A percentile compares a stretch with the other conserved stretches of the same genome.
These are phyloP conservation scores for Botrytis galanthina DNA, from an alignment of 2,329 filamentous ascomycete species.

Conservation along the genomic window DNA sequence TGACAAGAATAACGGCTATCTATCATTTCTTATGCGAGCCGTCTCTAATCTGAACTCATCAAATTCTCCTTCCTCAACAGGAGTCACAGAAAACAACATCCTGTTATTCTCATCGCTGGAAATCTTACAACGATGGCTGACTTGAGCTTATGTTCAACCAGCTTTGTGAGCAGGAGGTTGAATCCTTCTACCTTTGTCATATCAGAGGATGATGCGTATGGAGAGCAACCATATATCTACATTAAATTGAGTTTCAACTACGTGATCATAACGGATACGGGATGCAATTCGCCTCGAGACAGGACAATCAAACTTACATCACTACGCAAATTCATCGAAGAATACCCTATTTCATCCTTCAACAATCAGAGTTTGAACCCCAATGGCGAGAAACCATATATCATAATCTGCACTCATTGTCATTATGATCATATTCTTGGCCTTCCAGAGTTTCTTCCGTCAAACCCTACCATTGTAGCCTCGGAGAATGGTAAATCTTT, in stretches of 20 bases:
- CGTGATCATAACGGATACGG: slow-evolving; percentile 46
- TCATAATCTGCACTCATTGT: slow-evolving; percentile 47
- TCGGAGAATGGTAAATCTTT: slow-evolving; percentile 42
- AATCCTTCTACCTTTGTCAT: slow-evolving; percentile 47
- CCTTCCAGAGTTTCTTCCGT: slow-evolving; percentile 30
- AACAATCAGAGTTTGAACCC: slow-evolving; percentile 41
- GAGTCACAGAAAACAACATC: neutral
- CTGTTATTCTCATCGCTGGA: neutral
- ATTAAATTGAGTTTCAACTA: slow-evolving; percentile 43
- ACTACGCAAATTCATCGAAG: slow-evolving; percentile 45
- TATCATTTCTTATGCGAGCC: neutral
- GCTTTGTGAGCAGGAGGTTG: slow-evolving; percentile 41
- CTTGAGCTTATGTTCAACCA: slow-evolving; percentile 22
- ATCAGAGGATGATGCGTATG: slow-evolving; percentile 45
- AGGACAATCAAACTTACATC: slow-evolving; percentile 37
- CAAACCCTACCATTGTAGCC: slow-evolving; percentile 37
- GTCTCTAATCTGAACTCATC: neutral
- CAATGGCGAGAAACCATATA: slow-evolving; percentile 38
- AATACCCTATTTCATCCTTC: slow-evolving; percentile 41
- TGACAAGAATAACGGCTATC: neutral
- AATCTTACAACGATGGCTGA: neutral
- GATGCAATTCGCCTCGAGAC: slow-evolving; percentile 42
- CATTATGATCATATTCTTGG: slow-evolving; percentile 46
- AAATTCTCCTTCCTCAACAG: neutral
- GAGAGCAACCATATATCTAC: slow-evolving; percentile 48